Evolutionary conservation across 805 yeast genomes (phyloP).

Genomic region (Ogataea wickerhamii): DNA sequence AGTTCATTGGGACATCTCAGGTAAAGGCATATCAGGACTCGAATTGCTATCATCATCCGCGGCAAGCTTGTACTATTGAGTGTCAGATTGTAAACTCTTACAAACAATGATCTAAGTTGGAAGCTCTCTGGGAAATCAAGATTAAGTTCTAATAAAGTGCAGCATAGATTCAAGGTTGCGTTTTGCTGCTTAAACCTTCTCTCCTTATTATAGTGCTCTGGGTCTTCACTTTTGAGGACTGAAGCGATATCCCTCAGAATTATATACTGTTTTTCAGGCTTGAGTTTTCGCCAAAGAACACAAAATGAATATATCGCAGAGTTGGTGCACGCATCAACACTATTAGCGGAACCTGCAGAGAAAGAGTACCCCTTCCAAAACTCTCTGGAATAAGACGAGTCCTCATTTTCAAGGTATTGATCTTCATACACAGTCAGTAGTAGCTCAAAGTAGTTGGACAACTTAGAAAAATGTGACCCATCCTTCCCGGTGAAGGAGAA

Average conservation of each 20-base stretch:
- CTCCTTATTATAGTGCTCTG: neutral
- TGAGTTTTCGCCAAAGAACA: slow-evolving; percentile 19
- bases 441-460: slow-evolving; percentile 28
- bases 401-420: slow-evolving; percentile 7
- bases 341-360: slow-evolving; percentile 54
- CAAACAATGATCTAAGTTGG: slow-evolving; percentile 36
- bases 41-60: slow-evolving; percentile 39
- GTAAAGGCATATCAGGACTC: slow-evolving; percentile 41
- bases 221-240: slow-evolving; percentile 25
- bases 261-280: slow-evolving; percentile 7
- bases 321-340: slow-evolving; percentile 43
- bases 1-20: slow-evolving; percentile 9
- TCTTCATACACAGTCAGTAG: slow-evolving; percentile 24
- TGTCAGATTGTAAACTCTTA: slow-evolving; percentile 54
- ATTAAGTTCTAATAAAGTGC: slow-evolving; percentile 40
- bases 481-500: neutral
- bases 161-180: slow-evolving; percentile 28
- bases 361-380: slow-evolving; percentile 56
- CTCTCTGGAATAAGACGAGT: slow-evolving; percentile 24
- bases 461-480: slow-evolving; percentile 12
- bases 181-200: slow-evolving; percentile 23
- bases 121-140: slow-evolving; percentile 30
- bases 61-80: slow-evolving; percentile 42
- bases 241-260: slow-evolving; percentile 26
- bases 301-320: slow-evolving; percentile 39